These are phyloP conservation scores for Shiraia bambusicola DNA, from an alignment of 2,329 filamentous ascomycete genomes.

Conservation along the genomic window DNA sequence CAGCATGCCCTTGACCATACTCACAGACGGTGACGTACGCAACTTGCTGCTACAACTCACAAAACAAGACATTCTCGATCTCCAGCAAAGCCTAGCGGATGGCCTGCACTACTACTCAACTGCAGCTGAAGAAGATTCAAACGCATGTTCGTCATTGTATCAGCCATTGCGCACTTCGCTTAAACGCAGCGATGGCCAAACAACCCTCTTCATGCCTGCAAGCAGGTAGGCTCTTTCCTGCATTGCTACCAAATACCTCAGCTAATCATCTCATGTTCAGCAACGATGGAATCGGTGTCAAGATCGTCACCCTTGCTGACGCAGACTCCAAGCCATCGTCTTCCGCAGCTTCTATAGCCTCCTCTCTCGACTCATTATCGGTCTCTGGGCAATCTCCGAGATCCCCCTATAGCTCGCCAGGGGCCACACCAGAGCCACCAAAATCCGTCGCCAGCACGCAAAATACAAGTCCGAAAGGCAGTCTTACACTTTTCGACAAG, in stretches of 20 bases:
- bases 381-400: conserved; percentile 22
- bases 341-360: conserved; percentile 34
- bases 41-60: conserved; percentile 57
- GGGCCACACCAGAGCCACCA: conserved; percentile 23
- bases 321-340: conserved; percentile 22
- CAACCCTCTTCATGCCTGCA: conserved; percentile 68
- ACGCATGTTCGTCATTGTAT: conserved; percentile 59
- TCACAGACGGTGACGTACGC: conserved; percentile 59
- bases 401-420: conserved; percentile 26
- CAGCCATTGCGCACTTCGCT: conserved; percentile 64
- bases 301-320: conserved; percentile 60
- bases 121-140: conserved; percentile 56
- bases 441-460: conserved; percentile 22
- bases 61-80: conserved; percentile 57
- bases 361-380: conserved; percentile 34
- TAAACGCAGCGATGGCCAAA: conserved; percentile 61
- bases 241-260: neutral
- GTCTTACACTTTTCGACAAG: conserved; percentile 60
- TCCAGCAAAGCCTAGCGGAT: conserved; percentile 60
- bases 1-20: conserved; percentile 61
- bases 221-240: conserved; percentile 34
- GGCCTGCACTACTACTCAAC: conserved; percentile 67
- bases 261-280: conserved; percentile 32
- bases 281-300: conserved; percentile 62
- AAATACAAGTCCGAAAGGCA: conserved; percentile 56